These are phyloP conservation scores for Leccinum disarticulatum DNA, from an alignment of 768 basidiomycete genomes.

Conservation along the genomic window DNA sequence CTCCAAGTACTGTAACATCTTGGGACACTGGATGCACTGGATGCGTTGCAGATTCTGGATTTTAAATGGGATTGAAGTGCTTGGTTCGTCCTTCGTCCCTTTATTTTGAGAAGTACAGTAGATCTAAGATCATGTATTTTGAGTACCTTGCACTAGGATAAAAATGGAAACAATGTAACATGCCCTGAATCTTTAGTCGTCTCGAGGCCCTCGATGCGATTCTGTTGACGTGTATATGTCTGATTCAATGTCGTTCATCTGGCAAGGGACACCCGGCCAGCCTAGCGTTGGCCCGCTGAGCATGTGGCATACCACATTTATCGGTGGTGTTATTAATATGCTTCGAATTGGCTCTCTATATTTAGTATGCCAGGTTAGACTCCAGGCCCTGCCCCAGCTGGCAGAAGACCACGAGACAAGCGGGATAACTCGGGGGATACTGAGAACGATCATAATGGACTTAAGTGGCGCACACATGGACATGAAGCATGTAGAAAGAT, in stretches of 20 bases:
- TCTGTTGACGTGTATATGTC: neutral
- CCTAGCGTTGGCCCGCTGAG: neutral
- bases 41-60: neutral
- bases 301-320: neutral
- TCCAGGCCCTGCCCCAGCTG: neutral
- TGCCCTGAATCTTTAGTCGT: neutral
- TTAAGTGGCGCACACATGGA: neutral
- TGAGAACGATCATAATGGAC: neutral
- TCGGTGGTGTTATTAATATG: slow-evolving; percentile 51
- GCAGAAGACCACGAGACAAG: neutral
- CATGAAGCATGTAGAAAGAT: neutral
- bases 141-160: neutral
- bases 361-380: slow-evolving; percentile 19
- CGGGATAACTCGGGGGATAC: neutral
- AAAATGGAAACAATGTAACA: neutral
- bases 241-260: neutral
- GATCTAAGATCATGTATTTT: neutral
- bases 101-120: neutral
- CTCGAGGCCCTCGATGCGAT: neutral
- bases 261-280: neutral
- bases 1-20: neutral
- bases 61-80: neutral
- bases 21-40: neutral
- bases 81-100: neutral
- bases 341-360: slow-evolving; percentile 57